phyloP scores from a whole-genome alignment of 768 basidiomycete species.

The Hypholoma fasciculare region DNA sequence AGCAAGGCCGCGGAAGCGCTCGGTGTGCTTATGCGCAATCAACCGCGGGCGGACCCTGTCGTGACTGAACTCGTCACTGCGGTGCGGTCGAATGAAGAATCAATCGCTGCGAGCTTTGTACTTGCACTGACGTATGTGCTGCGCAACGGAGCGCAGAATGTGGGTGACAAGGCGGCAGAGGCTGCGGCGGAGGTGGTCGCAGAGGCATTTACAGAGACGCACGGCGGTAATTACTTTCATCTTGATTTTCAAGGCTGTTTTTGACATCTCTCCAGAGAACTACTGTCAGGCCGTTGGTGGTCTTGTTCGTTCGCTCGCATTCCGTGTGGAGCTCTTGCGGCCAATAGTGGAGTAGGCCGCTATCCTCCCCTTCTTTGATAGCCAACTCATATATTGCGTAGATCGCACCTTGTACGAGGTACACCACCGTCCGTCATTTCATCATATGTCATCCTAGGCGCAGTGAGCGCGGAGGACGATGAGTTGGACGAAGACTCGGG shows the following conservation, averaged over 20 bases:
- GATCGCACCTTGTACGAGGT: constrained; percentile 62
- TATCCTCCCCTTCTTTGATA: background rate
- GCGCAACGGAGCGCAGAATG: constrained; percentile 65
- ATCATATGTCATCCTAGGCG: constrained; percentile 59
- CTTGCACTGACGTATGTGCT: constrained; percentile 78
- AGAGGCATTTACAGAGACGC: constrained; percentile 75
- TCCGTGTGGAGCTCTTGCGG: constrained; percentile 61
- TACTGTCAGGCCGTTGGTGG: constrained; percentile 66
- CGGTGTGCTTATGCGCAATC: constrained; percentile 87
- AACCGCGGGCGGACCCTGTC: constrained; percentile 92
- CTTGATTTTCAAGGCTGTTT: background rate
- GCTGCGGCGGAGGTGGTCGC: constrained; percentile 71
- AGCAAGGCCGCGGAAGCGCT: constrained; percentile 82
- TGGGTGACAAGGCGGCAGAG: constrained; percentile 76
- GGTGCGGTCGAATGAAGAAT: constrained; percentile 59
- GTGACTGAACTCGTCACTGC: constrained; percentile 80
- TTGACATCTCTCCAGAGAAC: constrained; percentile 48
- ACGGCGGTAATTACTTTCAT: constrained; percentile 50
- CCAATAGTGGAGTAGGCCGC: constrained; percentile 64
- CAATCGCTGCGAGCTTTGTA: constrained; percentile 74
- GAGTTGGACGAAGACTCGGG: constrained; percentile 19
- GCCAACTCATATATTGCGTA: constrained; percentile 24
- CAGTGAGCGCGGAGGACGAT: constrained; percentile 47
- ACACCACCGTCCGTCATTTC: constrained; percentile 66
- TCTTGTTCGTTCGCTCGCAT: constrained; percentile 63